Evolutionary conservation across 495 filamentous ascomycete genomes (phyloP).

Genomic region (Poronia punctata): DNA sequence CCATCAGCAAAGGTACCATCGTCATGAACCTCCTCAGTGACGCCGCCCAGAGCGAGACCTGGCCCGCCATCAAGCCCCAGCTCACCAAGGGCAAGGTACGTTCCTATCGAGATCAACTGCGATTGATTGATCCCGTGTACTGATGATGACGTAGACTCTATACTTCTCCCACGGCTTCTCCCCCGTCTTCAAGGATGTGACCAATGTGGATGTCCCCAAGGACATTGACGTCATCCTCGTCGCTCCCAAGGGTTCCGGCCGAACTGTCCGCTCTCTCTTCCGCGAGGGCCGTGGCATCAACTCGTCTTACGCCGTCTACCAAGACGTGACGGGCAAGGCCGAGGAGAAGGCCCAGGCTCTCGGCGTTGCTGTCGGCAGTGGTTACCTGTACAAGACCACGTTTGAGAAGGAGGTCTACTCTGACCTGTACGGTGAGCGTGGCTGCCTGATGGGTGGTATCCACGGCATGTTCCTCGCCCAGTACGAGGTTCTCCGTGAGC

Average conservation of each 20-base stretch:
- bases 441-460: constrained; percentile 99
- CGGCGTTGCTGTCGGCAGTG: constrained; percentile 90
- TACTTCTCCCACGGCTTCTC: constrained; percentile 99
- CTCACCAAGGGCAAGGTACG: constrained; percentile 93
- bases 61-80: constrained; percentile 95
- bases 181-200: constrained; percentile 98
- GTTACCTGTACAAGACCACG: constrained; percentile 99
- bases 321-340: constrained; percentile 95
- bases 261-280: constrained; percentile 97
- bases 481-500: constrained; percentile 99
- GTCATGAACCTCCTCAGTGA: constrained; percentile 98
- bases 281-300: constrained; percentile 98
- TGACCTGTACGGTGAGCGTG: constrained; percentile 98
- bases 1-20: constrained; percentile 87
- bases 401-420: constrained; percentile 99
- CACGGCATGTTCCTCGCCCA: constrained; percentile 99
- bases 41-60: constrained; percentile 96
- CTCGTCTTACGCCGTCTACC: constrained; percentile 96
- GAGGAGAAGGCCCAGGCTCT: constrained; percentile 97
- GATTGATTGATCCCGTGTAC: constrained; percentile 5
- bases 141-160: constrained; percentile 58
- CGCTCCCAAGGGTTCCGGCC: constrained; percentile 96
- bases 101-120: constrained; percentile 10
- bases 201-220: constrained; percentile 92
- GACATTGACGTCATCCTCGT: constrained; percentile 99